Percentiles rank a stretch among this genome's conserved stretches.
Conservation (phyloP, 441 rosid species). For the Populus tomentosa region DNA sequence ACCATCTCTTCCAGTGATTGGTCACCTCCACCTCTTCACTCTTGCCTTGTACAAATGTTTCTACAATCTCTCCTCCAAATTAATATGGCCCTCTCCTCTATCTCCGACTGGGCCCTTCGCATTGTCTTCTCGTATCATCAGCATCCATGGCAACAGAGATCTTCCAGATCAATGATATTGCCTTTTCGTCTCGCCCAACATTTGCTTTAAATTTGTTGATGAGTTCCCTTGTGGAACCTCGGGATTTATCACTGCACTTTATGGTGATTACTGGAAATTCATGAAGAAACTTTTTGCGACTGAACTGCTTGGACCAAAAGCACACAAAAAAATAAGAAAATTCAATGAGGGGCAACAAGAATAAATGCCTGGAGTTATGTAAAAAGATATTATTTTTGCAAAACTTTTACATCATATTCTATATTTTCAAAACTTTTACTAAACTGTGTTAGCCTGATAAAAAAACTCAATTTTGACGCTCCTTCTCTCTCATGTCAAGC, state of each 20-base stretch:
- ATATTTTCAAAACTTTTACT: too few relatives aligned
- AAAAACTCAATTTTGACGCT: neutral
- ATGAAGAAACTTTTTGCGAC: conserved; percentile 27
- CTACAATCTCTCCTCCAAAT: neutral
- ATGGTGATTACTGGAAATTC: conserved; percentile 23
- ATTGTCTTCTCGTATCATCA: conserved; percentile 5
- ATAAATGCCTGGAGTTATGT: too few relatives aligned
- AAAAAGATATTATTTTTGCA: too few relatives aligned
- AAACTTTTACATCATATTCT: too few relatives aligned
- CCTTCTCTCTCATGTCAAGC: neutral
- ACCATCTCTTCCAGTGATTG: conserved; percentile 18
- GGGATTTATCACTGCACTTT: conserved; percentile 1
- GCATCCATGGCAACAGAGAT: conserved; percentile 10
- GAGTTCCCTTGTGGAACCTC: neutral
- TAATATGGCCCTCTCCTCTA: conserved; percentile 14
- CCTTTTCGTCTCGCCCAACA: neutral
- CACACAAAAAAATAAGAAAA: too few relatives aligned
- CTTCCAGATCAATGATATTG: neutral
- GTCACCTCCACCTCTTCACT: conserved; percentile 28
- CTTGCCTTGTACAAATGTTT: conserved; percentile 4
- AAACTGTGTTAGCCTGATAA: too few relatives aligned
- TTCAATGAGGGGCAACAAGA: too few relatives aligned
- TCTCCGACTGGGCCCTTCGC: conserved; percentile 15
- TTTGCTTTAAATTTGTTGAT: neutral
- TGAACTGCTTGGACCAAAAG: conserved; percentile 14